Evolutionary conservation across 2,329 filamentous ascomycete species (phyloP).

Genomic region (Aureobasidium mangrovei): DNA sequence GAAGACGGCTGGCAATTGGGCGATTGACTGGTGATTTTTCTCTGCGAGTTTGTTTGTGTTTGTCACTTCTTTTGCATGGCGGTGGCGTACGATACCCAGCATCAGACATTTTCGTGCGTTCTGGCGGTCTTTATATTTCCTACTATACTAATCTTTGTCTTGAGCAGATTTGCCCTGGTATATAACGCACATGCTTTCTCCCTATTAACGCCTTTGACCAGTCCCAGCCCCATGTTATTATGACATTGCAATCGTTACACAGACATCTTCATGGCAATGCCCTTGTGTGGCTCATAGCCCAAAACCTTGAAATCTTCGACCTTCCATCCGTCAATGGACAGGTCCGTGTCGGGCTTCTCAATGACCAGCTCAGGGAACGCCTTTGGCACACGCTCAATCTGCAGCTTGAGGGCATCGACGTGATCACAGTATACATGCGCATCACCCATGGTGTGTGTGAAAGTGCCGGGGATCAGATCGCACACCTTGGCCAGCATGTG

Average conservation of each 20-base stretch:
- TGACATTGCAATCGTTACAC: conserved; percentile 43
- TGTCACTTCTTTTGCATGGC: conserved; percentile 17
- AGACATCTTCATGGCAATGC: conserved; percentile 98
- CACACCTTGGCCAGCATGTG: conserved; percentile 91
- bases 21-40: conserved; percentile 66
- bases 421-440: conserved; percentile 96
- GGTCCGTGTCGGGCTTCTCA: conserved; percentile 49
- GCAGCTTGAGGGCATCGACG: conserved; percentile 72
- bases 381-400: conserved; percentile 70
- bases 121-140: too few relatives aligned
- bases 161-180: too few relatives aligned
- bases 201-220: too few relatives aligned
- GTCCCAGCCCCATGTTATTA: too few relatives aligned
- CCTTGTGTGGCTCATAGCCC: conserved; percentile 84
- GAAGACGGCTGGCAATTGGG: conserved; percentile 73
- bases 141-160: too few relatives aligned
- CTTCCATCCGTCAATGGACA: conserved; percentile 83
- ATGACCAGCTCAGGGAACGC: conserved; percentile 76
- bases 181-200: too few relatives aligned
- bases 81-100: too few relatives aligned
- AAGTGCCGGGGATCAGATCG: conserved; percentile 71
- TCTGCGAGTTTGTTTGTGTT: conserved; percentile 17
- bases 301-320: conserved; percentile 78
- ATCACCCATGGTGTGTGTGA: conserved; percentile 96
- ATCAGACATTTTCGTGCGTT: too few relatives aligned